These are phyloP conservation scores for Penicillium steckii DNA, from an alignment of 495 filamentous ascomycete species.

Conservation along the genomic window DNA sequence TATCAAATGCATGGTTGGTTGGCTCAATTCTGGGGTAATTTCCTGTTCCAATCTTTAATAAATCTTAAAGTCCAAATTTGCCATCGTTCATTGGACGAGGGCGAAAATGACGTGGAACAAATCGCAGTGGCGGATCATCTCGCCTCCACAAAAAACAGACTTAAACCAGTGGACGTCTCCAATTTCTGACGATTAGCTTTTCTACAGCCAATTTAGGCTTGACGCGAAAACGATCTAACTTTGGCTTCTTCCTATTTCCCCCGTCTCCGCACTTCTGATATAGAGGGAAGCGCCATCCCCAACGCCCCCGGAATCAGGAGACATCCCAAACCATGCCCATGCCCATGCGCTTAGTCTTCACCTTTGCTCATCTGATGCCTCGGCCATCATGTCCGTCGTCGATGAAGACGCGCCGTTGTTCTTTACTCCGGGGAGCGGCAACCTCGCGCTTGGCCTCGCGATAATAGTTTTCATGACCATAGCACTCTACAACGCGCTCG, in stretches of 20 bases:
- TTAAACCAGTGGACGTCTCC: neutral
- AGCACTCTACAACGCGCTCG: slow-evolving; percentile 46
- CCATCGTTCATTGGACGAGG: neutral
- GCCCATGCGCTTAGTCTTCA: neutral
- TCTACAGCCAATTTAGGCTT: neutral
- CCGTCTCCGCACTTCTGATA: neutral
- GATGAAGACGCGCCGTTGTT: neutral
- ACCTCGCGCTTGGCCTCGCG: slow-evolving; percentile 19
- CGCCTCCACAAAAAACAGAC: neutral
- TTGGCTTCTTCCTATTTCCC: neutral
- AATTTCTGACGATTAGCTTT: neutral
- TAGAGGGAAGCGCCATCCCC: neutral
- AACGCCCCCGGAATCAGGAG: neutral
- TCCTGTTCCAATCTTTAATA: neutral
- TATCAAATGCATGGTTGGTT: no score
- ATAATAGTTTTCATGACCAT: slow-evolving; percentile 43
- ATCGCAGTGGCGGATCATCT: neutral
- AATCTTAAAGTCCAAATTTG: neutral
- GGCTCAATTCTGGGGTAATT: neutral
- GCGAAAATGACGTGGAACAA: neutral
- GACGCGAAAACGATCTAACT: neutral
- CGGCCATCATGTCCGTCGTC: neutral
- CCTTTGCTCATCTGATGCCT: neutral
- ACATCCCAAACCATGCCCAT: neutral
- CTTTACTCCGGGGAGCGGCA: neutral